Evolutionary conservation across 1,139 yeast species (phyloP).

Genomic region (Kodamaea ohmeri): DNA sequence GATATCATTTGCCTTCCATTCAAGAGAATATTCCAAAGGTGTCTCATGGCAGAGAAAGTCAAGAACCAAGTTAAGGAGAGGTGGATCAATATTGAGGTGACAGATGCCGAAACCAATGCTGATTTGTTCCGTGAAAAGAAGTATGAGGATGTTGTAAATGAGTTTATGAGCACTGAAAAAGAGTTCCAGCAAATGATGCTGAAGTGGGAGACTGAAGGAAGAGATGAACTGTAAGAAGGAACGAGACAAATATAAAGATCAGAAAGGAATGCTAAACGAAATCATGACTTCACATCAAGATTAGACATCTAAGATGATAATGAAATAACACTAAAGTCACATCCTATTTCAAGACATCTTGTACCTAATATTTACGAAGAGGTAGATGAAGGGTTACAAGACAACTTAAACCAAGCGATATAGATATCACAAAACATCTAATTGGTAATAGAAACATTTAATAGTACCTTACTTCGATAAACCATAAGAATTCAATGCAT

Average conservation of each 20-base stretch:
- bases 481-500: too few relatives aligned
- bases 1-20: constrained; percentile 54
- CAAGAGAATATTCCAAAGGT: constrained; percentile 50
- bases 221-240: neutral
- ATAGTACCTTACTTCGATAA: too few relatives aligned
- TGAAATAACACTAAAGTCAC: too few relatives aligned
- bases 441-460: too few relatives aligned
- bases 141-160: constrained; percentile 30
- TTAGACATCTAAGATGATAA: too few relatives aligned
- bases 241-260: neutral
- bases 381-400: too few relatives aligned
- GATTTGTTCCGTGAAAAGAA: constrained; percentile 24
- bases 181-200: constrained; percentile 37
- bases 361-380: too few relatives aligned
- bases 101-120: constrained; percentile 36
- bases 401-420: too few relatives aligned
- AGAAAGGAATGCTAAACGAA: neutral
- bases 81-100: constrained; percentile 47
- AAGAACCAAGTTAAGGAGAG: constrained; percentile 22
- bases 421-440: too few relatives aligned
- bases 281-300: too few relatives aligned
- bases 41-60: constrained; percentile 34
- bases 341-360: too few relatives aligned
- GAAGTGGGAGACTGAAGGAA: constrained; percentile 22
- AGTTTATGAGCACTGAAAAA: constrained; percentile 39